Conservation (phyloP, 805 yeast species). For the Wilhelminamyces savonicus region DNA sequence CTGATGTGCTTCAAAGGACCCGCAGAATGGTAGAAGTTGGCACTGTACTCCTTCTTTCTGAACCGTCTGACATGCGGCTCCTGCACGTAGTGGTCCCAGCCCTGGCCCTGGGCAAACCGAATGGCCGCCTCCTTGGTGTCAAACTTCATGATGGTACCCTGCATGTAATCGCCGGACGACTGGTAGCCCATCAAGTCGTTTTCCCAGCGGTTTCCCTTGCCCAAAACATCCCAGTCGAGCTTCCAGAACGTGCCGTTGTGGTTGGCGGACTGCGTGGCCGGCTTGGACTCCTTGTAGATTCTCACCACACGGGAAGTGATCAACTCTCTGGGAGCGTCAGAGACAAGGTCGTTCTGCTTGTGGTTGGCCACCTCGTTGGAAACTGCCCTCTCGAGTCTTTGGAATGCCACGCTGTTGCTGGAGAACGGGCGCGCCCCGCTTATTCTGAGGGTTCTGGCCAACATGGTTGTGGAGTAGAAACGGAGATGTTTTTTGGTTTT, state of each 20-base stretch:
- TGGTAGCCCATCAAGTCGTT: slow-evolving; percentile 85
- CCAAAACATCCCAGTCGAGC: slow-evolving; percentile 77
- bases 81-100: slow-evolving; percentile 78
- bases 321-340: slow-evolving; percentile 74
- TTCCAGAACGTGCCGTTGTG: slow-evolving; percentile 57
- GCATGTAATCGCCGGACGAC: slow-evolving; percentile 73
- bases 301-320: slow-evolving; percentile 60
- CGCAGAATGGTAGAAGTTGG: slow-evolving; percentile 61
- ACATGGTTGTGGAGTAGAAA: slow-evolving; percentile 13
- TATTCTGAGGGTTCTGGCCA: slow-evolving; percentile 17
- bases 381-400: slow-evolving; percentile 18
- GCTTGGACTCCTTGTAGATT: slow-evolving; percentile 68
- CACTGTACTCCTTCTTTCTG: slow-evolving; percentile 67
- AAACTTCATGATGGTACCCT: slow-evolving; percentile 70
- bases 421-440: slow-evolving; percentile 20
- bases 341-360: slow-evolving; percentile 57
- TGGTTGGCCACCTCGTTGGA: slow-evolving; percentile 18
- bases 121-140: slow-evolving; percentile 72
- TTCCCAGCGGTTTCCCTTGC: slow-evolving; percentile 81
- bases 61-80: slow-evolving; percentile 75
- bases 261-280: slow-evolving; percentile 76
- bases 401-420: slow-evolving; percentile 9
- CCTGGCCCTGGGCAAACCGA: slow-evolving; percentile 75
- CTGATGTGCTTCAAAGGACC: slow-evolving; percentile 75
- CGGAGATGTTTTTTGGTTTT: slow-evolving; percentile 2